Conservation (phyloP, 2,329 filamentous ascomycete genomes). For the Alternaria metachromatica region DNA sequence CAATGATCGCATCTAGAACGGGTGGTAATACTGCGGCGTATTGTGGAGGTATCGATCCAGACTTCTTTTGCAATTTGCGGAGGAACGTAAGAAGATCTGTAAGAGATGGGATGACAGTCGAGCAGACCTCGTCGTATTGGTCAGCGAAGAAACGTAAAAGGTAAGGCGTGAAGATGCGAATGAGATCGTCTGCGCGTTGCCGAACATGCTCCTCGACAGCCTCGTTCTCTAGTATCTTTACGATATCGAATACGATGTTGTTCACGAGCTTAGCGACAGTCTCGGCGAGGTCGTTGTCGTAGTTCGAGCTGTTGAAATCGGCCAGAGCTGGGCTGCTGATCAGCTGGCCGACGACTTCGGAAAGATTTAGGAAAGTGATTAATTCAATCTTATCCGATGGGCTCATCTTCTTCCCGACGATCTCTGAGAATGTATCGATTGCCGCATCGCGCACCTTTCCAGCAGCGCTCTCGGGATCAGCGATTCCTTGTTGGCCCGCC, state of each 20-base stretch:
- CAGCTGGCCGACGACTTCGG: conserved; percentile 83
- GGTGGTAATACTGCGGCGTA: conserved; percentile 85
- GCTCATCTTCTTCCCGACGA: conserved; percentile 98
- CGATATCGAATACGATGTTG: conserved; percentile 83
- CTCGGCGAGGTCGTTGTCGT: conserved; percentile 95
- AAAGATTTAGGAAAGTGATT: conserved; percentile 87
- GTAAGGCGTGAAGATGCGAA: conserved; percentile 84
- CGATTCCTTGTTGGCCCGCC: conserved; percentile 73
- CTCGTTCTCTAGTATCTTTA: conserved; percentile 81
- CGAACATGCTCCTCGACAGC: conserved; percentile 67
- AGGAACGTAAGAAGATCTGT: conserved; percentile 92
- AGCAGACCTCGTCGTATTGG: conserved; percentile 98
- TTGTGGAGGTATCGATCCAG: conserved; percentile 69
- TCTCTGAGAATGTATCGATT: conserved; percentile 94
- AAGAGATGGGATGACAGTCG: conserved; percentile 89
- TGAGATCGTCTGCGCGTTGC: conserved; percentile 77
- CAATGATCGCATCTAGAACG: conserved; percentile 88
- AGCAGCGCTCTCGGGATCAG: conserved; percentile 60
- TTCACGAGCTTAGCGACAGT: conserved; percentile 96
- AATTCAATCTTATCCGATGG: conserved; percentile 90
- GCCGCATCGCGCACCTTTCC: conserved; percentile 89
- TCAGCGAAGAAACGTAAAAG: conserved; percentile 95
- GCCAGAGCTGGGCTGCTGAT: conserved; percentile 81
- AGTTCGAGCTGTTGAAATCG: conserved; percentile 80
- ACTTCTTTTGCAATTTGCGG: conserved; percentile 74